Evolutionary conservation across 768 basidiomycete species (phyloP).

Genomic region (Calvatia gigantea): DNA sequence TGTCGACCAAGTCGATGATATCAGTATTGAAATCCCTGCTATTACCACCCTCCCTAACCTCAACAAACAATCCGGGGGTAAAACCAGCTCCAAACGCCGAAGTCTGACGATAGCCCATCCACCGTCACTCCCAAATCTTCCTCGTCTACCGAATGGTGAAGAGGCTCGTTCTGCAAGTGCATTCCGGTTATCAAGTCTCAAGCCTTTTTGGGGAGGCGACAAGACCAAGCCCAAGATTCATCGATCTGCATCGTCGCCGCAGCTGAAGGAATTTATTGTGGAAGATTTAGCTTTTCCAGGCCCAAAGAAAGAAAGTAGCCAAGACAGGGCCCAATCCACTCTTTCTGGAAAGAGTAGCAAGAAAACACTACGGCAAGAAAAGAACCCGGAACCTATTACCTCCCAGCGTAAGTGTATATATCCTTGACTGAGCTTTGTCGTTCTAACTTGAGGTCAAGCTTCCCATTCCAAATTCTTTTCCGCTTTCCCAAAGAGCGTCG

Average conservation of each 20-base stretch:
- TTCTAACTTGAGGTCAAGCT: neutral
- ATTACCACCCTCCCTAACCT: slow-evolving; percentile 1
- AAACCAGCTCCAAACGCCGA: neutral
- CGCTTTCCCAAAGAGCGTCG: slow-evolving; percentile 17
- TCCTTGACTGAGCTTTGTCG: neutral
- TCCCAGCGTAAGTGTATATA: neutral
- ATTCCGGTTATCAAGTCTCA: slow-evolving; percentile 24
- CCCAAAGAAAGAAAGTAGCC: neutral
- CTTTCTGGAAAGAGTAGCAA: neutral
- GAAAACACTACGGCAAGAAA: slow-evolving; percentile 1
- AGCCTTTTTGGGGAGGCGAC: slow-evolving; percentile 23
- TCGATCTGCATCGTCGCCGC: slow-evolving; percentile 25
- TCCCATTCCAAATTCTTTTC: slow-evolving; percentile 13
- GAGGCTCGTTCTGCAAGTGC: slow-evolving; percentile 13
- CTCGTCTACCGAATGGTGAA: neutral
- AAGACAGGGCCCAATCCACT: neutral
- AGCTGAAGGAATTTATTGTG: slow-evolving; percentile 17
- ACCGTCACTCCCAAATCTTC: slow-evolving; percentile 12
- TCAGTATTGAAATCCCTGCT: slow-evolving; percentile 2
- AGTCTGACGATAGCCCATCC: slow-evolving; percentile 4
- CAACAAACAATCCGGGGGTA: neutral
- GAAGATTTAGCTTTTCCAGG: slow-evolving; percentile 3
- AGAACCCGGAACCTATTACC: neutral
- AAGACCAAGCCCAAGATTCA: slow-evolving; percentile 21
- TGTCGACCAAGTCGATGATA: slow-evolving; percentile 8